Evolutionary conservation across 768 basidiomycete species (phyloP).

Genomic region (Trametes punicea): DNA sequence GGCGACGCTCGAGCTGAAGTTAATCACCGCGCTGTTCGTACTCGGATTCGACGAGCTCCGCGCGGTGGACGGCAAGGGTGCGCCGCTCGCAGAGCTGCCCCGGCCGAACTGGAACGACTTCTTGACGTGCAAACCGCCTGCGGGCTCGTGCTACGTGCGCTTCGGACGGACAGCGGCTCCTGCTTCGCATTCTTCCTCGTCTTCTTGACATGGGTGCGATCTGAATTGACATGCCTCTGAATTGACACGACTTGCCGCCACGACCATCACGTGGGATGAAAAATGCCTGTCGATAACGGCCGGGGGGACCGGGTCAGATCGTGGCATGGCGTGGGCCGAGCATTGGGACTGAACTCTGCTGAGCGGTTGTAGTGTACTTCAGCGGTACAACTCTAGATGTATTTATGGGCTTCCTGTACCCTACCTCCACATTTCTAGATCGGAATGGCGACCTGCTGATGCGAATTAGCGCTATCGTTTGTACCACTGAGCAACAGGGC

Average conservation of each 20-base stretch:
- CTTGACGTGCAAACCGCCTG: slow-evolving; percentile 59
- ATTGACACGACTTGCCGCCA: too few species aligned
- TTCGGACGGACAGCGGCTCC: slow-evolving; percentile 12
- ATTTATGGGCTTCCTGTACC: background rate
- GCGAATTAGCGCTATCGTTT: too few species aligned
- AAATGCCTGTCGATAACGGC: too few species aligned
- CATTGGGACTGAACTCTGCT: too few species aligned
- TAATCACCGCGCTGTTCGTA: slow-evolving; percentile 64
- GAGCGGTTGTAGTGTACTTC: background rate
- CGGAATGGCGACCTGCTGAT: too few species aligned
- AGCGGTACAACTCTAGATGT: slow-evolving; percentile 7
- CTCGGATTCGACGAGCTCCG: slow-evolving; percentile 54
- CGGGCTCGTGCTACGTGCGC: slow-evolving; percentile 48
- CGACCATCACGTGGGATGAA: too few species aligned
- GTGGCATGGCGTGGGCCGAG: too few species aligned
- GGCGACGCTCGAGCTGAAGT: slow-evolving; percentile 71
- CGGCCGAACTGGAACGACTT: slow-evolving; percentile 79
- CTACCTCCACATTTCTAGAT: slow-evolving; percentile 1
- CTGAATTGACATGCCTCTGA: too few species aligned
- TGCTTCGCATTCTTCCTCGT: background rate
- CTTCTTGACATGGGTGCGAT: background rate
- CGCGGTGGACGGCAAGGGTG: slow-evolving; percentile 53
- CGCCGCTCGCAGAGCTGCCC: slow-evolving; percentile 41
- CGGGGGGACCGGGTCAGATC: too few species aligned
- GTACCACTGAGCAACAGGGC: too few species aligned